Evolutionary conservation across 305 asterid genomes (phyloP).

Genomic region (Stenogyne calaminthoides): DNA sequence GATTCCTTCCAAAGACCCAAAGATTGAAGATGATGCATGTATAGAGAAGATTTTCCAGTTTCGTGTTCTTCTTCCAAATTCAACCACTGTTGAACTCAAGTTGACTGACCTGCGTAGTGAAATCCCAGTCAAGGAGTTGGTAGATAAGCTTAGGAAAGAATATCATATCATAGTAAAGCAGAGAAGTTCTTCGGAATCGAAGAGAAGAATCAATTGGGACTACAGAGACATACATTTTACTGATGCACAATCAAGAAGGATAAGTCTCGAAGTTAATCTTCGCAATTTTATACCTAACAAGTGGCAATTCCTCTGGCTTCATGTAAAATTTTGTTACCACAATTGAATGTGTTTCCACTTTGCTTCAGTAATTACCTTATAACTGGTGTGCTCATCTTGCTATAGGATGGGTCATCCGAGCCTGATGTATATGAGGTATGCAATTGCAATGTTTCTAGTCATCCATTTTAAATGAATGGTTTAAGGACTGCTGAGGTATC

Average conservation of each 20-base stretch:
- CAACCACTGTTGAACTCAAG: constrained; percentile 45
- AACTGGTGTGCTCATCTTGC: constrained; percentile 20
- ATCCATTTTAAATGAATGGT: constrained; percentile 18
- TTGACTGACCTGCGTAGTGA: constrained; percentile 22
- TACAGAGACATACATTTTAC: constrained; percentile 46
- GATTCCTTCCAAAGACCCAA: constrained; percentile 19
- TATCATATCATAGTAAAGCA: constrained; percentile 27
- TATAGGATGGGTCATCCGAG: constrained; percentile 72
- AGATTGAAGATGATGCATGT: constrained; percentile 14
- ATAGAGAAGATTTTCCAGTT: constrained; percentile 6
- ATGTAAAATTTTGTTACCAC: constrained; percentile 39
- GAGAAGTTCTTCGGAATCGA: constrained; percentile 10
- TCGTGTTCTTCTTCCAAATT: constrained; percentile 56
- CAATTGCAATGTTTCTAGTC: background rate
- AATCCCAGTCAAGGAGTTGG: constrained; percentile 45
- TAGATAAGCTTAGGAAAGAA: constrained; percentile 30
- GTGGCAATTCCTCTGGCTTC: constrained; percentile 49
- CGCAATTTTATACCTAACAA: constrained; percentile 33
- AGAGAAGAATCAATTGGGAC: constrained; percentile 53
- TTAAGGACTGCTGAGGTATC: background rate
- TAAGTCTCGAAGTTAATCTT: constrained; percentile 33
- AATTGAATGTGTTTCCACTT: background rate
- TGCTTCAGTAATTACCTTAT: background rate
- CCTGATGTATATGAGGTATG: constrained; percentile 63
- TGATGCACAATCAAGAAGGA: constrained; percentile 42